Conservation (phyloP, 345 rosid species). For the Camelina hispida region DNA sequence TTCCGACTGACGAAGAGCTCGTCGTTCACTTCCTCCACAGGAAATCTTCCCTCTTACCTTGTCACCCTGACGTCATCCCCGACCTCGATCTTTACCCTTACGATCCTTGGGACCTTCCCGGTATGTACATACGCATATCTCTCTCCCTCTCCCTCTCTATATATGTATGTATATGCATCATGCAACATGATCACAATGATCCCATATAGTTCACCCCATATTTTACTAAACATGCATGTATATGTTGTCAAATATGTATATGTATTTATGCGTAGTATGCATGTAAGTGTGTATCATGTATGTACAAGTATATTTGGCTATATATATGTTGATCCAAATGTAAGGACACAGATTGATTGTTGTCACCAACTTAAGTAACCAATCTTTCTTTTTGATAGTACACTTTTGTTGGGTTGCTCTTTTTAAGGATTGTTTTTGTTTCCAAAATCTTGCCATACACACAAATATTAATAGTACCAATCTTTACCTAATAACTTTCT, state of each 20-base stretch:
- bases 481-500: conserved; percentile 33
- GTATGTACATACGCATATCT: conserved; percentile 43
- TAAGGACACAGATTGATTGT: conserved; percentile 40
- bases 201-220: background rate
- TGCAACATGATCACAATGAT: conserved; percentile 21
- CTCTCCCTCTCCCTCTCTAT: background rate
- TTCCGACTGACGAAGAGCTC: conserved; percentile 90
- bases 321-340: conserved; percentile 25
- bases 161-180: background rate
- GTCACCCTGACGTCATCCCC: conserved; percentile 93
- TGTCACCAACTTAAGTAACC: conserved; percentile 45
- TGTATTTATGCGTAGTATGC: conserved; percentile 15
- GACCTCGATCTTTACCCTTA: conserved; percentile 86
- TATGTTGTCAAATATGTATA: conserved; percentile 17
- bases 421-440: conserved; percentile 44
- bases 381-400: conserved; percentile 17
- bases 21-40: conserved; percentile 96
- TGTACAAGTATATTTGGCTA: conserved; percentile 14
- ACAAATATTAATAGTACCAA: conserved; percentile 29
- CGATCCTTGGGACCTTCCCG: conserved; percentile 97
- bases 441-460: conserved; percentile 43
- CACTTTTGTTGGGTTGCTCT: conserved; percentile 37
- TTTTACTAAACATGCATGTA: conserved; percentile 25
- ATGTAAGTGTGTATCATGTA: conserved; percentile 26
- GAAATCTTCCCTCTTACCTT: conserved; percentile 79